These are phyloP conservation scores for Rhypophila decipiens DNA, from an alignment of 495 filamentous ascomycete species.

Conservation along the genomic window DNA sequence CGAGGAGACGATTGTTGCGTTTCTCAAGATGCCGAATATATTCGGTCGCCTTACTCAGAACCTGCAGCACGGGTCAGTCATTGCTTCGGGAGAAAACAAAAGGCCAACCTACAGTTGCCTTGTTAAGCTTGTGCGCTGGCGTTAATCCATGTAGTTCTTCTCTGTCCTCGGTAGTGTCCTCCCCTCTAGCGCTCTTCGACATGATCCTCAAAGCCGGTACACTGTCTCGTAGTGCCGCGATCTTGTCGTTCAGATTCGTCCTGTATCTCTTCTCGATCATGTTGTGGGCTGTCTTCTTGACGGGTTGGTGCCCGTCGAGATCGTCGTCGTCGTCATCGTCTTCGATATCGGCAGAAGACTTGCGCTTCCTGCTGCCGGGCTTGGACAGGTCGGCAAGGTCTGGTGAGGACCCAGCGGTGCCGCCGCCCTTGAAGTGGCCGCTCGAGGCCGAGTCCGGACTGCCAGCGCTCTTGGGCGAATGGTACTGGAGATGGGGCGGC, in stretches of 20 bases:
- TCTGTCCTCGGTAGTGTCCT: conserved; percentile 61
- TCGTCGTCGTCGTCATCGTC: conserved; percentile 42
- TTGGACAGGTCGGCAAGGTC: conserved; percentile 40
- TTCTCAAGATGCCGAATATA: conserved; percentile 93
- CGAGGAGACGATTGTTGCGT: conserved; percentile 70
- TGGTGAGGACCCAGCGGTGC: conserved; percentile 37
- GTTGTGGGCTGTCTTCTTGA: conserved; percentile 94
- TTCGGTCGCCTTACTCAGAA: conserved; percentile 89
- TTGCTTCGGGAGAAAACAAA: neutral
- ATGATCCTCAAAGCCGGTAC: conserved; percentile 79
- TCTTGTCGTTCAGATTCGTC: conserved; percentile 95
- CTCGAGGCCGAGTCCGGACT: conserved; percentile 40
- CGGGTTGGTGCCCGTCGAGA: conserved; percentile 56
- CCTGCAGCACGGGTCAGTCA: conserved; percentile 25
- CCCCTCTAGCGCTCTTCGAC: conserved; percentile 59
- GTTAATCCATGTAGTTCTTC: conserved; percentile 75
- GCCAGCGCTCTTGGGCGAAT: conserved; percentile 45
- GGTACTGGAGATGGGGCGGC: conserved; percentile 48
- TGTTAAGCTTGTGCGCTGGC: conserved; percentile 86
- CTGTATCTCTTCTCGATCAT: conserved; percentile 97
- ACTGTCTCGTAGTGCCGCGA: conserved; percentile 80
- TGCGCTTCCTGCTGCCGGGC: conserved; percentile 52
- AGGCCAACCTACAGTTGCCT: conserved; percentile 63
- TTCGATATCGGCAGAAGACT: conserved; percentile 51
- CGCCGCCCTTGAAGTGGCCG: conserved; percentile 28